Conservation (phyloP, 768 basidiomycete genomes). For the Pleurotus eryngii region DNA sequence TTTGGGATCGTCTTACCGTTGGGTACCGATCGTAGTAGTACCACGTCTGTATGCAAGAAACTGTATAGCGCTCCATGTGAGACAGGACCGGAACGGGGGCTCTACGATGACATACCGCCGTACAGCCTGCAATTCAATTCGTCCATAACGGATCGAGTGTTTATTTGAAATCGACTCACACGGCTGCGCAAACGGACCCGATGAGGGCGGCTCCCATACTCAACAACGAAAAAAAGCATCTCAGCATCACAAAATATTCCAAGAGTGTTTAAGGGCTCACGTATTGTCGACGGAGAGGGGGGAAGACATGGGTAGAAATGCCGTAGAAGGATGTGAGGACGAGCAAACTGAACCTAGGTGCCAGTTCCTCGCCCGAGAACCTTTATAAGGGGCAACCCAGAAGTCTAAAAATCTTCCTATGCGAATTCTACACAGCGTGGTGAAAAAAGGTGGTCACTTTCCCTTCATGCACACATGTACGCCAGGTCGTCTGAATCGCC, state of each 20-base stretch:
- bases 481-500: too few relatives aligned
- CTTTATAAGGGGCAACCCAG: not conserved
- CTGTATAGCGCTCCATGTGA: slow-evolving; percentile 21
- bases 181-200: slow-evolving; percentile 44
- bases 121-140: slow-evolving; percentile 36
- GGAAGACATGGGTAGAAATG: not conserved
- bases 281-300: slow-evolving; percentile 3
- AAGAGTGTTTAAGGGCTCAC: not conserved
- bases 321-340: not conserved
- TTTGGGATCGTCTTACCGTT: slow-evolving; percentile 23
- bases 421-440: slow-evolving; percentile 3
- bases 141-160: not conserved
- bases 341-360: not conserved
- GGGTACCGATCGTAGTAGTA: slow-evolving; percentile 50
- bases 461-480: too few relatives aligned
- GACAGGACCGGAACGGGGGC: too few relatives aligned
- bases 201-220: slow-evolving; percentile 52
- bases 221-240: not conserved
- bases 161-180: slow-evolving; percentile 27
- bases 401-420: slow-evolving; percentile 1
- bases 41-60: slow-evolving; percentile 55
- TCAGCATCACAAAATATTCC: too few relatives aligned
- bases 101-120: slow-evolving; percentile 37
- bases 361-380: not conserved
- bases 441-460: too few relatives aligned